Evolutionary conservation across 106 monocot genomes (phyloP).

Genomic region (Phalaenopsis equestris): DNA sequence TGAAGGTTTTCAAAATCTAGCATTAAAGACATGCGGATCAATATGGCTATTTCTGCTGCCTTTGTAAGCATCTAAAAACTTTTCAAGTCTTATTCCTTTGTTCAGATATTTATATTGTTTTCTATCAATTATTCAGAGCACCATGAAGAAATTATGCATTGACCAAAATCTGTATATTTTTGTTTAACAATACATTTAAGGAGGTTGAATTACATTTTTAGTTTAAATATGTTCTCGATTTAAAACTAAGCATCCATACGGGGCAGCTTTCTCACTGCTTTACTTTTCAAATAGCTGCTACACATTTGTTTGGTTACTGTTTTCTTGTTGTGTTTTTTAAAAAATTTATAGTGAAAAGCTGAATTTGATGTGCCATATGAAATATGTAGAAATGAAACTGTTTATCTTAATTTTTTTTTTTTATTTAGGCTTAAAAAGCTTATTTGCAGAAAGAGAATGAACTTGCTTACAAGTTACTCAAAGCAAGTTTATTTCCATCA

Average conservation of each 20-base stretch:
- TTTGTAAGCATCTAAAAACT: conserved; percentile 55
- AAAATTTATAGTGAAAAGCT: no score
- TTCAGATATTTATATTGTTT: not conserved
- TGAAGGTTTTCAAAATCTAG: conserved; percentile 55
- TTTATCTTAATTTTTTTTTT: not conserved
- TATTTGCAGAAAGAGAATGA: not conserved
- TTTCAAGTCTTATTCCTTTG: not conserved
- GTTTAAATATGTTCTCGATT: no score
- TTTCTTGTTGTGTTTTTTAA: no score
- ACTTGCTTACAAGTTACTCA: not conserved
- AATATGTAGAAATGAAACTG: not conserved
- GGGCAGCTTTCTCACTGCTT: no score
- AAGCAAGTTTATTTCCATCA: not conserved
- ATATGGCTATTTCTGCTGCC: conserved; percentile 58
- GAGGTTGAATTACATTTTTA: no score
- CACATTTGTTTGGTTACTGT: no score
- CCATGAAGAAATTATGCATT: not conserved
- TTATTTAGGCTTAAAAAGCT: not conserved
- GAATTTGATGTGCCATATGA: no score
- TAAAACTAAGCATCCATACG: no score
- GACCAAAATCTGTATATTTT: not conserved
- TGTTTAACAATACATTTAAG: no score
- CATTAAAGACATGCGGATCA: conserved; percentile 66
- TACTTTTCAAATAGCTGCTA: no score
- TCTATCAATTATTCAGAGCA: not conserved